phyloP scores from a whole-genome alignment of 2,329 filamentous ascomycete species.

The Trichoderma afroharzianum region DNA sequence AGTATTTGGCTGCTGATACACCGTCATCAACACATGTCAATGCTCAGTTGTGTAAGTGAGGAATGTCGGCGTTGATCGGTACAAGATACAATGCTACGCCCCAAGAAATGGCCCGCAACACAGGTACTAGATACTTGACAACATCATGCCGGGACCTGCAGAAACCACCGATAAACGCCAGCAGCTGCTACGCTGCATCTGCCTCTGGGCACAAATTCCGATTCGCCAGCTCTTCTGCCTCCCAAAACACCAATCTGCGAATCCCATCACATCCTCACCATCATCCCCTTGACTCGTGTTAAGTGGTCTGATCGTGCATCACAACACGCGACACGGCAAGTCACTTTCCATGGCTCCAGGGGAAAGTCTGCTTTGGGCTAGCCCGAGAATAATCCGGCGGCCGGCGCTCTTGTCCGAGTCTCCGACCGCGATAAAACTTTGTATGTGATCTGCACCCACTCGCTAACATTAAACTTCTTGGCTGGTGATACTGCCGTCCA shows the following conservation, averaged over 20 bases:
- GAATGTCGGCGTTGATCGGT: background rate
- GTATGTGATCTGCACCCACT: background rate
- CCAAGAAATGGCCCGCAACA: accelerated
- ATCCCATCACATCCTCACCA: background rate
- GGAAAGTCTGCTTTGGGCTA: constrained; percentile 1
- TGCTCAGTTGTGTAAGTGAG: background rate
- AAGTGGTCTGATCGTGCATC: constrained; percentile 11
- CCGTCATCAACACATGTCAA: background rate
- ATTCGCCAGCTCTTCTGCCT: background rate
- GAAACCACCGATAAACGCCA: background rate
- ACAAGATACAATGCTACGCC: background rate
- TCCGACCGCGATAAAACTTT: constrained; percentile 5
- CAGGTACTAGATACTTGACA: background rate
- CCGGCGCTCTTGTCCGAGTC: background rate
- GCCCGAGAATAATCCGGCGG: background rate
- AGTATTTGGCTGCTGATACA: background rate
- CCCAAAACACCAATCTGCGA: background rate
- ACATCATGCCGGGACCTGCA: background rate
- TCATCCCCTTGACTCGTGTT: background rate
- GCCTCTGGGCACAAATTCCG: background rate
- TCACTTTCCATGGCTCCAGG: background rate
- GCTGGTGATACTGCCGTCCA: background rate
- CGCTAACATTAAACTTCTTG: background rate
- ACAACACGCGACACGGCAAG: constrained; percentile 3
- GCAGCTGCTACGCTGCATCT: background rate